A percentile compares a stretch with the other conserved stretches of the same genome.
phyloP scores from a whole-genome alignment of 1,284 basidiomycete species.

The Chiua sp. region DNA sequence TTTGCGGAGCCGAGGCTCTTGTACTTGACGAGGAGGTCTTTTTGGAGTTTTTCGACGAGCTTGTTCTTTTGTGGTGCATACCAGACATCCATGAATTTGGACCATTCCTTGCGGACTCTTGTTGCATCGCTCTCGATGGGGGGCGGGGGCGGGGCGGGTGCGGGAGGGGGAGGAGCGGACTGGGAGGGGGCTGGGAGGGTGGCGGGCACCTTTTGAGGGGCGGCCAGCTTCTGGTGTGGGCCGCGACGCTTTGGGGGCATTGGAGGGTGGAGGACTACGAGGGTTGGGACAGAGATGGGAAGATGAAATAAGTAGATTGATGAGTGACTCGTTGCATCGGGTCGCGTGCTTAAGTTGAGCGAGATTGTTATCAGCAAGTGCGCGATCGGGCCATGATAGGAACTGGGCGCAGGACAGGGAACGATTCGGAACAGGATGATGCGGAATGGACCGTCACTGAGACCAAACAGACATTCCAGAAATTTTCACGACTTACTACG shows the following conservation, averaged over 20 bases:
- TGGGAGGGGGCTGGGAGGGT: constrained; percentile 20
- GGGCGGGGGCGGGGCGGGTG: constrained; percentile 5
- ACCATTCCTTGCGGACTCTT: constrained; percentile 37
- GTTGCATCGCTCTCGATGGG: constrained; percentile 20
- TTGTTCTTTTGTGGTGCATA: constrained; percentile 37
- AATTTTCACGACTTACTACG: neutral
- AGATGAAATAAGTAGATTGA: constrained; percentile 23
- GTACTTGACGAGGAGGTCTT: constrained; percentile 37
- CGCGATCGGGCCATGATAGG: constrained; percentile 39
- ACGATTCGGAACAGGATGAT: constrained; percentile 25
- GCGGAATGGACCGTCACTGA: neutral
- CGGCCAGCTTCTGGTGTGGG: constrained; percentile 22
- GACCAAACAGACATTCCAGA: constrained; percentile 14
- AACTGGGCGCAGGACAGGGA: constrained; percentile 17
- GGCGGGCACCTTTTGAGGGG: constrained; percentile 8
- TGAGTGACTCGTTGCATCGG: constrained; percentile 33
- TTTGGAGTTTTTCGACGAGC: constrained; percentile 35
- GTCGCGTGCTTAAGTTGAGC: constrained; percentile 34
- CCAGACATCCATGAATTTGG: constrained; percentile 32
- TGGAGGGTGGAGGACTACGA: neutral
- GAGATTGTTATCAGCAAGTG: constrained; percentile 34
- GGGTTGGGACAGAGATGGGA: constrained; percentile 14
- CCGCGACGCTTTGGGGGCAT: constrained; percentile 38
- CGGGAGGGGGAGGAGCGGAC: constrained; percentile 8
- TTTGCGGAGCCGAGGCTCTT: constrained; percentile 31